phyloP scores from a whole-genome alignment of 768 basidiomycete species.

The Lyophyllum semitale region DNA sequence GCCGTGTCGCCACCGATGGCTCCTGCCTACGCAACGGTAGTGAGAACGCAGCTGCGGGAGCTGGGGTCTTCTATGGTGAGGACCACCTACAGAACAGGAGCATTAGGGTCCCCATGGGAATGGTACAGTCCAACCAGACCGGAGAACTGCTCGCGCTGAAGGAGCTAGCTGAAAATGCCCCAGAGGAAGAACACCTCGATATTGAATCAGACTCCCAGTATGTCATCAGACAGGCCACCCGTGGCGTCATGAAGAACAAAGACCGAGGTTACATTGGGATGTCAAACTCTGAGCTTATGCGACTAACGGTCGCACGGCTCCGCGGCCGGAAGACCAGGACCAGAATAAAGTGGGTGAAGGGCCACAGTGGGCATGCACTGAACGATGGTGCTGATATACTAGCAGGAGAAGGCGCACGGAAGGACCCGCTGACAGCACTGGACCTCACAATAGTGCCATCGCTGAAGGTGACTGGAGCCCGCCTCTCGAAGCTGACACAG shows the following conservation, averaged over 20 bases:
- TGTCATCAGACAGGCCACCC: not conserved
- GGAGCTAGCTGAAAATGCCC: not conserved
- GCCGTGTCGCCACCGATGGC: not conserved
- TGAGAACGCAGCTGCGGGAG: not conserved
- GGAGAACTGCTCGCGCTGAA: not conserved
- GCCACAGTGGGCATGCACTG: too few species aligned
- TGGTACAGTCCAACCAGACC: not conserved
- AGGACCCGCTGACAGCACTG: too few species aligned
- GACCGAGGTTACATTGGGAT: not conserved
- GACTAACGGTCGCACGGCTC: not conserved
- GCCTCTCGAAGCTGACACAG: too few species aligned
- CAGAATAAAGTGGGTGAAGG: not conserved
- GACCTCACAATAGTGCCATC: too few species aligned
- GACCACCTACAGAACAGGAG: not conserved
- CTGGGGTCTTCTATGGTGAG: slow-evolving; percentile 2
- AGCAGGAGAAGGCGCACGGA: too few species aligned
- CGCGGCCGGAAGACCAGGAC: not conserved
- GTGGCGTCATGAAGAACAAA: not conserved
- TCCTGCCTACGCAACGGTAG: not conserved
- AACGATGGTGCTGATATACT: not conserved
- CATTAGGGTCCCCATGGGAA: not conserved
- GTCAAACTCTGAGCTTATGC: not conserved
- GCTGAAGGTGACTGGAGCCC: too few species aligned
- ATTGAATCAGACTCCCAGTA: not conserved
- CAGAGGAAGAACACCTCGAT: not conserved